phyloP scores from a whole-genome alignment of 805 yeast genomes.

The Schizosaccharomyces osmophilus region DNA sequence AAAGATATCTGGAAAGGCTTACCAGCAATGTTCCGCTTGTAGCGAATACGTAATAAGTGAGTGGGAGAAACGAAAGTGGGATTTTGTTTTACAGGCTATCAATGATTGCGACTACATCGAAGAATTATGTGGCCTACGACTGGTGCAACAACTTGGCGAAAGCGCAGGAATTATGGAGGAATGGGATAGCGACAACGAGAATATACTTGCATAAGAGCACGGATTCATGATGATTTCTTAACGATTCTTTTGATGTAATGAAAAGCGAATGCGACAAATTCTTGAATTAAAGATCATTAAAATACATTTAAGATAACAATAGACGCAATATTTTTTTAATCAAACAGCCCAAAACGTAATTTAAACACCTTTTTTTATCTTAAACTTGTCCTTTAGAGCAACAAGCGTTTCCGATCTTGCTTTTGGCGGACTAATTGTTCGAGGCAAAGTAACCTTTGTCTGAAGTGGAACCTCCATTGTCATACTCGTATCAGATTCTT shows the following conservation, averaged over 20 bases:
- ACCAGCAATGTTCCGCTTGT: conserved; percentile 69
- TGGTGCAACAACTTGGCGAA: conserved; percentile 51
- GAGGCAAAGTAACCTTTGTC: not conserved
- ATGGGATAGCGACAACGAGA: conserved; percentile 16
- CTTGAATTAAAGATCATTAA: not conserved
- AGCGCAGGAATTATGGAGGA: conserved; percentile 16
- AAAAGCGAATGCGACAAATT: not conserved
- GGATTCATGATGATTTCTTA: not conserved
- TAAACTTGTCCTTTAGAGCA: not conserved
- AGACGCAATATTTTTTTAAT: too few relatives aligned
- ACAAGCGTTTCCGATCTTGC: not conserved
- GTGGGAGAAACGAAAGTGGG: conserved; percentile 43
- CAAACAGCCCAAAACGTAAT: too few relatives aligned
- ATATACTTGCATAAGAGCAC: not conserved
- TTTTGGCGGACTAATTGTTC: not conserved
- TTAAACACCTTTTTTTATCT: not conserved
- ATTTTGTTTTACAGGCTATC: conserved; percentile 49
- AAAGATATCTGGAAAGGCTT: conserved; percentile 47
- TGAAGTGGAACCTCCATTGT: not conserved
- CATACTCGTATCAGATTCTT: not conserved
- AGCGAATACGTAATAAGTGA: conserved; percentile 31
- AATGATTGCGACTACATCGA: conserved; percentile 45
- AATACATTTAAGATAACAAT: not conserved
- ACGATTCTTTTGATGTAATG: not conserved
- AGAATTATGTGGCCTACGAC: conserved; percentile 50